Evolutionary conservation across 495 filamentous ascomycete genomes (phyloP), one percentile per base, ranked within the genome.

Genomic region (Rhizodiscina lignyota): DNA sequence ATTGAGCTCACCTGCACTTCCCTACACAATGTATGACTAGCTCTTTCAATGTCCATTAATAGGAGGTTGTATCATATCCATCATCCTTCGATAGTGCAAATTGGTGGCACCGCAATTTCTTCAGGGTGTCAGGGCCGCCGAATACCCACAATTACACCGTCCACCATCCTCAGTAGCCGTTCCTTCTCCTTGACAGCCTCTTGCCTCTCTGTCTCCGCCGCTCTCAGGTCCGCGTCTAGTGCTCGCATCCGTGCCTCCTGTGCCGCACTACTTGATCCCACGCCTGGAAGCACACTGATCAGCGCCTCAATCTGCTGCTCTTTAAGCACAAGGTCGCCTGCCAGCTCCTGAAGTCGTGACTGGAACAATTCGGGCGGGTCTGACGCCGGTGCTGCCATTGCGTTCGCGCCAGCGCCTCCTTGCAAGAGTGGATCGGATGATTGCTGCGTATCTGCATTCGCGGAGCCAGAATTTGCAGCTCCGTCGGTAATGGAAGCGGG

Each of bases 231-330:
- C 44, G 64, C 62, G 50, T 93, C 83, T 46, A 94, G 52, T 44
- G 74, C 77, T 42, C 62, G 61, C 39, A 97, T 83, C 44, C 68
- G 65, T 36, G 62, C 56, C 49, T 79, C 67, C 60, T 97, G 89
- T 52, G 85, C 79, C 39, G 68, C 67, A 62, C 91, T 78, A 40
- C 79, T 87, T 29, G 76, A 77, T 13, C 81, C 81, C 31, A 94
- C 70, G 0, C 89, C 89, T 0, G 89, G 89, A n/a, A 97, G 59
- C 12, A 67, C 66, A 2, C 70, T 74, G 41, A 94, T 83, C 37
- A 97, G 56, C 18, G 72, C 63, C 59, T 97, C 89, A 45, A 96
- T 89, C 67, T 94, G 85, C 62, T 94, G 83, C 44, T 87, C 81
- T 56, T 94, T 85, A 37, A 82, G 57, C 34, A 97, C 77, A 0